Percentiles rank a stretch among this genome's conserved stretches.
phyloP scores from a whole-genome alignment of 441 rosid species.

The Erodium trifolium region DNA sequence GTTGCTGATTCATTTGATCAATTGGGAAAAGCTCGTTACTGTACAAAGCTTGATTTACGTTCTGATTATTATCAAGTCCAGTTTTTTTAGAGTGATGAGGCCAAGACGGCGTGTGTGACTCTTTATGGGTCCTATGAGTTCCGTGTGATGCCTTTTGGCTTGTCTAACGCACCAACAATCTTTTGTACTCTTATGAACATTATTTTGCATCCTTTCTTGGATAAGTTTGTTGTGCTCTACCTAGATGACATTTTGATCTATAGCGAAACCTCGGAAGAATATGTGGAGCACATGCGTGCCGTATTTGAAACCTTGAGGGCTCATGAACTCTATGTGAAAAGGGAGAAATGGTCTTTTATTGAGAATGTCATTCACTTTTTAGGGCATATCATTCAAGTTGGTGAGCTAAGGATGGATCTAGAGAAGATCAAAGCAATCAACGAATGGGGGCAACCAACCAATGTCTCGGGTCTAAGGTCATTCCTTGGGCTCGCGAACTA shows the following conservation, averaged over 20 bases:
- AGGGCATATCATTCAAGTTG: not conserved
- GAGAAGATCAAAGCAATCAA: too few species aligned
- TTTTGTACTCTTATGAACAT: not conserved
- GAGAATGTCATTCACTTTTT: not conserved
- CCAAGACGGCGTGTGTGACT: not conserved
- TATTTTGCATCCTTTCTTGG: not conserved
- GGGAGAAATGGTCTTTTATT: not conserved
- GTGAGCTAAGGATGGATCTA: not conserved
- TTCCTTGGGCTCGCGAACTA: too few species aligned
- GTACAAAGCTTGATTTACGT: slow-evolving; percentile 14
- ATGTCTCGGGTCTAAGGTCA: too few species aligned
- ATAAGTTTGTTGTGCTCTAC: not conserved
- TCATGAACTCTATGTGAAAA: not conserved
- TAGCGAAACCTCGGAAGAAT: not conserved
- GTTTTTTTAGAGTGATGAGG: not conserved
- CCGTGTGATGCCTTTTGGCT: not conserved
- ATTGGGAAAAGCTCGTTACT: not conserved
- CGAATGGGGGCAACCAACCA: too few species aligned
- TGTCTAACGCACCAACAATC: not conserved
- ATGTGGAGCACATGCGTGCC: not conserved
- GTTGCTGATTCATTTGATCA: not conserved
- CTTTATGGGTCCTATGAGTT: not conserved
- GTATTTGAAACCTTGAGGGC: not conserved
- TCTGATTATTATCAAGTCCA: not conserved
- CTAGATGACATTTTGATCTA: not conserved